Evolutionary conservation across 305 asterid species (phyloP), one percentile per base, ranked within the genome.

Genomic region (Fraxinus nigra): DNA sequence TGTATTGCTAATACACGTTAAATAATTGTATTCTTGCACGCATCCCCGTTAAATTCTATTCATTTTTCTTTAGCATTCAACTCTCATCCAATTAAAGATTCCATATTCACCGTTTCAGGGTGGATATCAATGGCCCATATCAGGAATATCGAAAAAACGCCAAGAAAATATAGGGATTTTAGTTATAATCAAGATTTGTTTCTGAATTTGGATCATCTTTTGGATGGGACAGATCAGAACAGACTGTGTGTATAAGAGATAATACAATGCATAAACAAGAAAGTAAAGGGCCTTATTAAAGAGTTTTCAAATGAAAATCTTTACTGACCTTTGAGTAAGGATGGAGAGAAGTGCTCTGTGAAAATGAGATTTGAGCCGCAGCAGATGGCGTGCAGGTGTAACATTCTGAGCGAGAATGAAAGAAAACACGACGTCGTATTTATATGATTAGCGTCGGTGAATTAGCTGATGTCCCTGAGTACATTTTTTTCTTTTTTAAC

Each of bases 51-150:
- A 48, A 48, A 48, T 14, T 48, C 59, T 48, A 48, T 14, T 48
- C 18, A 14, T 48, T 48, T 48, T 3, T 48, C 59, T 14, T 48
- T 48, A 48, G 59, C 59, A 48, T 16, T 16, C 0, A 14, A 48
- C 2, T 14, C 59, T 48, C 20, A 48, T n/a, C 59, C 59, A 48
- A 48, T 48, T 48, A 76, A 85, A 56, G 86, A 85, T 56, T 63
- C 88, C 91, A 89, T 90, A 75, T 84, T 84, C 32, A 80, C 78
- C 28, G 75, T 78, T 32, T 63, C 59, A 22, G 22, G 24, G 61
- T 85, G 84, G 90, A 87, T 87, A 90, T 82, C 87, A 82, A 80
- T 59, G 83, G 83, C 86, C 84, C 86, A 56, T 85, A 81, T 86
- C 88, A 84, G 78, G 76, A 87, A 78, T 43, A 73, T 46, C 20